These are phyloP conservation scores for Crepidotus variabilis DNA, from an alignment of 768 basidiomycete species.

Conservation along the genomic window DNA sequence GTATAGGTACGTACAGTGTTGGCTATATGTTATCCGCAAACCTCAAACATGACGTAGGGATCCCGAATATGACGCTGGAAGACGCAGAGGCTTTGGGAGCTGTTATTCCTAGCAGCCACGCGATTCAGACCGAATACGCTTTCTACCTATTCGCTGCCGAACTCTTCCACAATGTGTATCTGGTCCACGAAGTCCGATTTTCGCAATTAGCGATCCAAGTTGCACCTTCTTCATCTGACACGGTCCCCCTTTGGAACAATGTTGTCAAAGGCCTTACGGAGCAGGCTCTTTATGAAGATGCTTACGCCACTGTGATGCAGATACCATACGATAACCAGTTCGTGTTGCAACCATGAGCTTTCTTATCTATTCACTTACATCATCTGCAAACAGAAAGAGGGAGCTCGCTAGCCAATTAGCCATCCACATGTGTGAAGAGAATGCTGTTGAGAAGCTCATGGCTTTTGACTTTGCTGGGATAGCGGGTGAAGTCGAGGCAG, in stretches of 20 bases:
- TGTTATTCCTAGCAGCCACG: conserved; percentile 55
- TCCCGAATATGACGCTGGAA: conserved; percentile 47
- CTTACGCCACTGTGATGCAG: conserved; percentile 75
- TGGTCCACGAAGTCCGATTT: conserved; percentile 68
- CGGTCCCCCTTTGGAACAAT: conserved; percentile 72
- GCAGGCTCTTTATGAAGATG: conserved; percentile 77
- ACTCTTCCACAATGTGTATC: conserved; percentile 63
- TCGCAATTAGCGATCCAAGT: conserved; percentile 78
- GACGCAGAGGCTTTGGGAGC: conserved; percentile 59
- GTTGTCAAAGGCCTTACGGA: conserved; percentile 75
- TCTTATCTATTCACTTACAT: conserved; percentile 7
- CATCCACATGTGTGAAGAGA: conserved; percentile 89
- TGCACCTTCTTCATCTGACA: conserved; percentile 48
- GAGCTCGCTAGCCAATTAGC: conserved; percentile 82
- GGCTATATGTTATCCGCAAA: conserved; percentile 7
- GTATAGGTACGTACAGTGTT: conserved; percentile 54
- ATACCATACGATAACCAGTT: conserved; percentile 78
- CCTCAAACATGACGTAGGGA: conserved; percentile 36
- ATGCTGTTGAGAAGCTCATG: conserved; percentile 75
- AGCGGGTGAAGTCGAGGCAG: conserved; percentile 82
- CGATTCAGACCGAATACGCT: conserved; percentile 58
- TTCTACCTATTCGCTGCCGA: conserved; percentile 77
- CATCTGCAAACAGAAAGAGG: conserved; percentile 60
- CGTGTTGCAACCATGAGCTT: conserved; percentile 28
- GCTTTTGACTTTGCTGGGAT: conserved; percentile 83